Evolutionary conservation across 192 early-diverging fungal species (phyloP).

Genomic region (Backusella tuberculispora): DNA sequence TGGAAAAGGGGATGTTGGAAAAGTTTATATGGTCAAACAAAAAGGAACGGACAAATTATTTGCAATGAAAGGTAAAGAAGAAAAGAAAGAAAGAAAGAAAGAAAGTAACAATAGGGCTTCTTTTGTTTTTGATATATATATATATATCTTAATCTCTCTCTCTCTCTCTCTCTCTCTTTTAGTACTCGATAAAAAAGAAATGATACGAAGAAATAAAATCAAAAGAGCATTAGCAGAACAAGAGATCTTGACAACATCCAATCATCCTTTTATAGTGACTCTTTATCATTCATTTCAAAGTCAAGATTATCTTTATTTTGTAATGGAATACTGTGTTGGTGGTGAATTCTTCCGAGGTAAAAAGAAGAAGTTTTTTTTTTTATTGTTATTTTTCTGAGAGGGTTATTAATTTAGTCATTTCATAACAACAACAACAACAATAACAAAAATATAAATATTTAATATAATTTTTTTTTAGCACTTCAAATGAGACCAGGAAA

Average conservation of each 20-base stretch:
- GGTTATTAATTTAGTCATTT: no score
- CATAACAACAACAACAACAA: conserved; percentile 10
- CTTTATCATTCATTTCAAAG: conserved; percentile 90
- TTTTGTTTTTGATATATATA: neutral
- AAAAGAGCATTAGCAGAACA: conserved; percentile 97
- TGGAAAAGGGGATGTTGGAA: conserved; percentile 97
- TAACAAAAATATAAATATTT: neutral
- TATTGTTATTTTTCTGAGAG: neutral
- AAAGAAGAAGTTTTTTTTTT: no score
- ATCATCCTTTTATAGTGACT: conserved; percentile 90
- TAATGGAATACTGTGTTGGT: conserved; percentile 89
- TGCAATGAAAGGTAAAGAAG: conserved; percentile 88
- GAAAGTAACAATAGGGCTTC: neutral
- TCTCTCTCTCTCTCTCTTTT: neutral
- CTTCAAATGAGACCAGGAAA: conserved; percentile 90
- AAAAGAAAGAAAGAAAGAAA: conserved; percentile 23
- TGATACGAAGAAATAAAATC: conserved; percentile 98
- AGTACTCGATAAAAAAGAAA: conserved; percentile 57
- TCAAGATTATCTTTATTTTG: conserved; percentile 82
- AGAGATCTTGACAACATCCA: conserved; percentile 72
- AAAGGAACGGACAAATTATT: conserved; percentile 84
- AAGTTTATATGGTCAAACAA: conserved; percentile 92
- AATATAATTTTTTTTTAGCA: conserved; percentile 42
- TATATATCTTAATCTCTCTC: neutral
- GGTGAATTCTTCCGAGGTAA: conserved; percentile 86